Percentiles rank a stretch among this genome's conserved stretches.
Conservation (phyloP, 192 early-diverging fungal genomes). For the Obelidium mucronatum region DNA sequence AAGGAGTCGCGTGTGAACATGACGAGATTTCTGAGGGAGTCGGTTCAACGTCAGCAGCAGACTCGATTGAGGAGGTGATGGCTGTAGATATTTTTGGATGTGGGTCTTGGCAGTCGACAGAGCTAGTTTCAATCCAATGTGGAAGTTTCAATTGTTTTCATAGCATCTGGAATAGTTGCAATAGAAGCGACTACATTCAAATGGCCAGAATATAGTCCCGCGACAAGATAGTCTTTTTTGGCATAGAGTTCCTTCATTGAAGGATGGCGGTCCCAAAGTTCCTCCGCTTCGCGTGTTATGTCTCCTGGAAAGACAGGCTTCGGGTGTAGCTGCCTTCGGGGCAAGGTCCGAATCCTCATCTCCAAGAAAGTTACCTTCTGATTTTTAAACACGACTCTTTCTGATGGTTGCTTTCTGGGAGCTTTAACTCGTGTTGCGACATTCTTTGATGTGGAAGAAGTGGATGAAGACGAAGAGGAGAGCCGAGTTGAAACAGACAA, state of each 20-base stretch:
- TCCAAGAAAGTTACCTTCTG: no score
- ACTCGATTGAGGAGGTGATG: no score
- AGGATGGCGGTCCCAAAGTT: constrained; percentile 27
- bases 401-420: constrained; percentile 9
- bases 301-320: constrained; percentile 19
- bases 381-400: neutral
- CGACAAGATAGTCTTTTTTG: constrained; percentile 55
- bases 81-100: no score
- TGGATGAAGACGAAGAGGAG: neutral
- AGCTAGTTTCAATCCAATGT: no score
- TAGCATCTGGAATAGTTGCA: neutral
- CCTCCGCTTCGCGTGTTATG: constrained; percentile 35
- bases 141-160: neutral
- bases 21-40: no score
- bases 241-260: constrained; percentile 48
- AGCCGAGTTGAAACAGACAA: no score
- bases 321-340: neutral
- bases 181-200: constrained; percentile 34
- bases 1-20: no score
- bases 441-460: no score
- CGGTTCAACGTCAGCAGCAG: no score
- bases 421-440: no score
- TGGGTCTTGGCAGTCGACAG: no score
- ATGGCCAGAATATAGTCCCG: constrained; percentile 60
- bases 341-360: no score